Evolutionary conservation across 495 filamentous ascomycete species (phyloP).

Genomic region (Aspergillus bridgeri): DNA sequence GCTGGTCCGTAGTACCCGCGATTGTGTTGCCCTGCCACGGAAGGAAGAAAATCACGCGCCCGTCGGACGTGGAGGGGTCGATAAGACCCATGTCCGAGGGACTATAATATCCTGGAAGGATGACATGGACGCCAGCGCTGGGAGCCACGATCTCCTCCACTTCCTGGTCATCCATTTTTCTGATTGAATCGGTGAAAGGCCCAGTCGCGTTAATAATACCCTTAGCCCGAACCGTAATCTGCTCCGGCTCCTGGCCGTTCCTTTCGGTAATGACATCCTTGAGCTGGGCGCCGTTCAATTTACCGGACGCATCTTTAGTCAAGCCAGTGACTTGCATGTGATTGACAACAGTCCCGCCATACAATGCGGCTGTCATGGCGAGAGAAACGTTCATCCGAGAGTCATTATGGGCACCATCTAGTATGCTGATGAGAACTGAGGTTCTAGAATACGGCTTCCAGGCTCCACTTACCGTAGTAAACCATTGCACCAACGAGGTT

Average conservation of each 20-base stretch:
- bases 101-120: conserved; percentile 93
- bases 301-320: conserved; percentile 74
- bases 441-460: background rate
- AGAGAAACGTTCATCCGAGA: conserved; percentile 97
- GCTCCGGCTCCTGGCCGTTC: conserved; percentile 50
- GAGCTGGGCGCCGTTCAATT: conserved; percentile 72
- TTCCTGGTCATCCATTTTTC: conserved; percentile 78
- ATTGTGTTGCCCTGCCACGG: conserved; percentile 99
- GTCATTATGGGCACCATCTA: conserved; percentile 95
- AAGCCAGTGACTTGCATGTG: conserved; percentile 86
- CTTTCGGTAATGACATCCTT: conserved; percentile 68
- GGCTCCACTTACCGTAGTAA: conserved; percentile 68
- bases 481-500: conserved; percentile 87
- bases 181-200: conserved; percentile 89
- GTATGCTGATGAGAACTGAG: conserved; percentile 14
- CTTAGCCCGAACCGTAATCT: conserved; percentile 78
- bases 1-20: conserved; percentile 91
- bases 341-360: conserved; percentile 89
- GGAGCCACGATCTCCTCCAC: conserved; percentile 88
- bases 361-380: conserved; percentile 92
- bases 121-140: conserved; percentile 89
- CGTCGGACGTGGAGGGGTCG: conserved; percentile 91
- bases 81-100: conserved; percentile 96
- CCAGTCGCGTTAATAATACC: conserved; percentile 97
- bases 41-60: conserved; percentile 97